Conservation (phyloP, 495 filamentous ascomycete genomes). For the Cairneyella variabilis region DNA sequence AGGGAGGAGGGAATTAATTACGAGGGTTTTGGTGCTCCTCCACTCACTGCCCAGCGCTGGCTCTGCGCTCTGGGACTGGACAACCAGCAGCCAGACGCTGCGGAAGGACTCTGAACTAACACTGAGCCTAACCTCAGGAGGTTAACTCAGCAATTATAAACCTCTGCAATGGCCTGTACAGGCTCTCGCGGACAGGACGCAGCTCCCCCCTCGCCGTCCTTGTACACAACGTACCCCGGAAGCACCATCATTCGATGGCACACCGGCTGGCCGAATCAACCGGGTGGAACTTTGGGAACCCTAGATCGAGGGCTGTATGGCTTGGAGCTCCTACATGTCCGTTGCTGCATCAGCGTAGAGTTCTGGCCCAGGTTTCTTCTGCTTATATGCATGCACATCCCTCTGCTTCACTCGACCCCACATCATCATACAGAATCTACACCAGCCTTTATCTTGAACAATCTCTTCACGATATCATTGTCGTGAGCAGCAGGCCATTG, state of each 20-base stretch:
- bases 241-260: background rate
- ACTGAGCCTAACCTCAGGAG: too few species aligned
- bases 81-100: too few species aligned
- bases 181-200: background rate
- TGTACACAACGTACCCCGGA: background rate
- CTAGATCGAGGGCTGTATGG: slow-evolving; percentile 19
- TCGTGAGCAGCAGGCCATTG: background rate
- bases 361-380: background rate
- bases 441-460: background rate
- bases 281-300: slow-evolving; percentile 9
- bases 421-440: background rate
- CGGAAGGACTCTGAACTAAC: too few species aligned
- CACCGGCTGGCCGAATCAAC: slow-evolving; percentile 7
- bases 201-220: too few species aligned
- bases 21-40: background rate
- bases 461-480: background rate
- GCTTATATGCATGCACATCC: slow-evolving; percentile 12
- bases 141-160: too few species aligned
- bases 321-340: background rate
- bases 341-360: slow-evolving; percentile 2
- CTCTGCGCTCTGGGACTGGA: too few species aligned
- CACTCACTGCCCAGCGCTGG: too few species aligned
- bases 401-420: slow-evolving; percentile 1
- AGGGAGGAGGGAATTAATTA: background rate
- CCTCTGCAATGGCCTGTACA: background rate